Conservation (phyloP, 495 filamentous ascomycete species). For the Aspergillus incahuasiensis region DNA sequence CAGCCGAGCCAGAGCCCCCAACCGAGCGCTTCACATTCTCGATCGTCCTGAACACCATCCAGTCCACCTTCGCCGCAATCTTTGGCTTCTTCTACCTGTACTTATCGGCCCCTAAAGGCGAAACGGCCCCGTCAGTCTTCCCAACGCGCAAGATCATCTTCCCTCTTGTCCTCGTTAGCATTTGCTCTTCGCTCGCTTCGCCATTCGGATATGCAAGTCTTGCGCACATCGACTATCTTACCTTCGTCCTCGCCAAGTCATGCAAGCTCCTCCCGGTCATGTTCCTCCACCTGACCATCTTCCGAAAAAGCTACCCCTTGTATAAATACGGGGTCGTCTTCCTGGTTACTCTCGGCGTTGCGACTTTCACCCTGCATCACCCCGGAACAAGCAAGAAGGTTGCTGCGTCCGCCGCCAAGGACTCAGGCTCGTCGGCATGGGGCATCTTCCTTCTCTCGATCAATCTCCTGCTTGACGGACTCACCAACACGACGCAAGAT, state of each 20-base stretch:
- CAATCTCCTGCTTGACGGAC: slow-evolving; percentile 90
- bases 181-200: slow-evolving; percentile 81
- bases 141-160: slow-evolving; percentile 66
- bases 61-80: slow-evolving; percentile 81
- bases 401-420: slow-evolving; percentile 36
- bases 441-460: slow-evolving; percentile 82
- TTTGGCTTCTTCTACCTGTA: slow-evolving; percentile 79
- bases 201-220: slow-evolving; percentile 95
- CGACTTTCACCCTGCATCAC: slow-evolving; percentile 89
- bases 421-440: slow-evolving; percentile 58
- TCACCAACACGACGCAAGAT: slow-evolving; percentile 96
- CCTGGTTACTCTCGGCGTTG: slow-evolving; percentile 85
- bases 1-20: slow-evolving; percentile 47
- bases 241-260: slow-evolving; percentile 94
- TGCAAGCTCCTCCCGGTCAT: slow-evolving; percentile 98
- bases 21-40: slow-evolving; percentile 80
- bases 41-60: slow-evolving; percentile 92
- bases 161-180: slow-evolving; percentile 79
- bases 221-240: slow-evolving; percentile 96
- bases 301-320: slow-evolving; percentile 82
- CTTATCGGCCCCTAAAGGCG: slow-evolving; percentile 54
- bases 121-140: slow-evolving; percentile 61
- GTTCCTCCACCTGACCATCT: slow-evolving; percentile 90
- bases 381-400: slow-evolving; percentile 68
- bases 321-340: slow-evolving; percentile 96